phyloP scores from a whole-genome alignment of 352 stramenopile genomes.

The Phytophthora podocarpi region DNA sequence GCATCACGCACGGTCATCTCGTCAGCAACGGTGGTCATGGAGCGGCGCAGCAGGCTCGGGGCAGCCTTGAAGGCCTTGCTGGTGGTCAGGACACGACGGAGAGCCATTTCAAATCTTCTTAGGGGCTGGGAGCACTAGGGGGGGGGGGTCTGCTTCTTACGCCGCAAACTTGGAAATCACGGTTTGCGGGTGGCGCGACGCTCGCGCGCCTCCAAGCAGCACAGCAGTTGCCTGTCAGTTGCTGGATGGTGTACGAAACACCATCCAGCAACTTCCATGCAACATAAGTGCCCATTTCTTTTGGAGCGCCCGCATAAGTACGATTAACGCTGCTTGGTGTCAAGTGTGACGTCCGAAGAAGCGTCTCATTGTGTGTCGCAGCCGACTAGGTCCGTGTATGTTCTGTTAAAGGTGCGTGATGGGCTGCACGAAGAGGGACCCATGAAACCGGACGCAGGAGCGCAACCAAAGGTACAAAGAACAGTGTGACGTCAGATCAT shows the following conservation, averaged over 20 bases:
- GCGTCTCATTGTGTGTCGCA: slow-evolving; percentile 1
- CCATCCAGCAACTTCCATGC: background rate
- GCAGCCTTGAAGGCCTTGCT: slow-evolving; percentile 39
- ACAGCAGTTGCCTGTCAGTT: slow-evolving; percentile 4
- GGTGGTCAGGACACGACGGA: slow-evolving; percentile 57
- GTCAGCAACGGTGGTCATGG: slow-evolving; percentile 76
- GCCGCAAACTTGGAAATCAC: slow-evolving; percentile 39
- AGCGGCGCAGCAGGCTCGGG: slow-evolving; percentile 49
- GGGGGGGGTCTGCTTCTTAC: slow-evolving; percentile 30
- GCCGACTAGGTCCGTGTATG: background rate
- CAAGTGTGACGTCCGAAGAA: slow-evolving; percentile 14
- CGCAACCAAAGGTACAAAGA: slow-evolving; percentile 22
- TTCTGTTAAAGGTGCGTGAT: background rate
- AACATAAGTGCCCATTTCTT: slow-evolving; percentile 18
- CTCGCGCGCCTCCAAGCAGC: slow-evolving; percentile 24
- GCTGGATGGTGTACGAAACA: background rate
- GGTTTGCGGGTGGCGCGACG: slow-evolving; percentile 6
- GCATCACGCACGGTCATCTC: slow-evolving; percentile 98
- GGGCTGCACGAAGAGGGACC: slow-evolving; percentile 2
- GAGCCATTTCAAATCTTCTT: slow-evolving; percentile 44
- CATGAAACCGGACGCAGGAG: background rate
- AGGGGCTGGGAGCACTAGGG: too few species aligned
- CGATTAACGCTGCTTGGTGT: slow-evolving; percentile 24
- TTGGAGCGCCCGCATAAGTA: slow-evolving; percentile 15
- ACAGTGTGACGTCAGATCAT: slow-evolving; percentile 23